Percentiles rank a stretch among this genome's conserved stretches.
Evolutionary conservation across 208 protist species (phyloP).

Genomic region (Herpetomonas tarakana): DNA sequence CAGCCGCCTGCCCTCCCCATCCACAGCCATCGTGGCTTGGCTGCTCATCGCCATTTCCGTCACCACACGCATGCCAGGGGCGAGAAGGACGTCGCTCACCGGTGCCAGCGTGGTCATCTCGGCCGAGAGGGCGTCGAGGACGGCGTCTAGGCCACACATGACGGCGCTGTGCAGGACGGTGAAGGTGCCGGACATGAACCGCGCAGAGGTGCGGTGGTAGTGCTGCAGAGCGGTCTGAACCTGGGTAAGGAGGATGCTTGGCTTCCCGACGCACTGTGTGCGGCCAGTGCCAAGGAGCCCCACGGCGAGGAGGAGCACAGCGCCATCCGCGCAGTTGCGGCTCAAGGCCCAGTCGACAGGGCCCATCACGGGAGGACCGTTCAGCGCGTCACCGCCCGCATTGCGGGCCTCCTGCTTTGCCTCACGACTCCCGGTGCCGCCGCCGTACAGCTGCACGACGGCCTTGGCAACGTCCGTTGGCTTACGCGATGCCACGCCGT

Average conservation of each 20-base stretch:
- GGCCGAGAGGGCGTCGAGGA: constrained; percentile 28
- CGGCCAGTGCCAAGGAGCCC: constrained; percentile 36
- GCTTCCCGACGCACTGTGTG: background rate
- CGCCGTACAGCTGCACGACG: constrained; percentile 17
- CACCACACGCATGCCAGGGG: background rate
- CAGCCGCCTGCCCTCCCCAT: constrained; percentile 7
- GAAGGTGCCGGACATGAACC: constrained; percentile 17
- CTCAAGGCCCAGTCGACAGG: constrained; percentile 62
- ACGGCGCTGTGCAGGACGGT: constrained; percentile 71
- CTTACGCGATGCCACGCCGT: constrained; percentile 19
- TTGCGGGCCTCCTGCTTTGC: background rate
- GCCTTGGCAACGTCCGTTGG: constrained; percentile 17
- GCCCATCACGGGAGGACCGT: constrained; percentile 6
- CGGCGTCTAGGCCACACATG: constrained; percentile 37
- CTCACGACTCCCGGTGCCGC: constrained; percentile 2
- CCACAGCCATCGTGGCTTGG: constrained; percentile 2
- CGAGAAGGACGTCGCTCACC: constrained; percentile 9
- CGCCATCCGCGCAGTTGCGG: constrained; percentile 39
- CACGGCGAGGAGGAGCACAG: constrained; percentile 51
- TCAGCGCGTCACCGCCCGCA: background rate
- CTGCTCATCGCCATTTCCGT: background rate
- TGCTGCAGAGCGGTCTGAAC: constrained; percentile 5
- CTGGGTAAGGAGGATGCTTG: background rate
- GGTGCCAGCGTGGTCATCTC: constrained; percentile 27
- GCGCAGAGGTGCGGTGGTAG: constrained; percentile 10